These are phyloP conservation scores for Phytopythium litorale DNA, from an alignment of 352 stramenopile species.

Conservation along the genomic window DNA sequence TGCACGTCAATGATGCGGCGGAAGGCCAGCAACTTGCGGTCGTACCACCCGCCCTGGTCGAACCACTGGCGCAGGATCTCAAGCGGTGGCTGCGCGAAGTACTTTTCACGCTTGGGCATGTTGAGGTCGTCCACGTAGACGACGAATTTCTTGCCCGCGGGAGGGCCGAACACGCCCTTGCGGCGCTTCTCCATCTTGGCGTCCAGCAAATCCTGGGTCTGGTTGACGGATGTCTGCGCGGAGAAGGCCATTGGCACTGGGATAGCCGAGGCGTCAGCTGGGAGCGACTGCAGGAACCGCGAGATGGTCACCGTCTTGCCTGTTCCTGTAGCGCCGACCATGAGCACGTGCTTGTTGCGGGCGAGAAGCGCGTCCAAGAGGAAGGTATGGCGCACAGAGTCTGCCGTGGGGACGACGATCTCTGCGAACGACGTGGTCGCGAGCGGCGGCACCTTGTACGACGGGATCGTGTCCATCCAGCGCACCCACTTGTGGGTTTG, in stretches of 20 bases:
- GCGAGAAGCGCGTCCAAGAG: conserved; percentile 85
- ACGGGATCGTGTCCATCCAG: conserved; percentile 92
- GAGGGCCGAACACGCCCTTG: conserved; percentile 91
- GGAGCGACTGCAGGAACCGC: conserved; percentile 82
- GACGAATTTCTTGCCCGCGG: conserved; percentile 89
- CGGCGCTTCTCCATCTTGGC: conserved; percentile 92
- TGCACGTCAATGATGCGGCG: conserved; percentile 89
- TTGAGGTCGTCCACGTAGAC: conserved; percentile 95
- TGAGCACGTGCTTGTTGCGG: conserved; percentile 90
- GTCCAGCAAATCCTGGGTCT: conserved; percentile 93
- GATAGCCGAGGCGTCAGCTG: conserved; percentile 63
- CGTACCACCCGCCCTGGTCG: conserved; percentile 94
- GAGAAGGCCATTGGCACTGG: conserved; percentile 92
- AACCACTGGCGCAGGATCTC: conserved; percentile 95
- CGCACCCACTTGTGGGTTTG: conserved; percentile 88
- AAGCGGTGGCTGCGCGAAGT: conserved; percentile 93
- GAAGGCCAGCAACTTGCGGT: conserved; percentile 91
- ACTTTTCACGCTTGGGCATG: conserved; percentile 94
- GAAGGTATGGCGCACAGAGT: conserved; percentile 93
- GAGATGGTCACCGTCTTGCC: conserved; percentile 95
- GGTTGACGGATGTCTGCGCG: conserved; percentile 90
- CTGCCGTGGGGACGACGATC: conserved; percentile 92
- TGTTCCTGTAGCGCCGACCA: conserved; percentile 92
- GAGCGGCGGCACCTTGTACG: conserved; percentile 61
- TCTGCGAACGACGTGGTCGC: conserved; percentile 80